A percentile compares a stretch with the other conserved stretches of the same genome.
phyloP scores from a whole-genome alignment of 208 protist species.

The Leishmania aethiopica region DNA sequence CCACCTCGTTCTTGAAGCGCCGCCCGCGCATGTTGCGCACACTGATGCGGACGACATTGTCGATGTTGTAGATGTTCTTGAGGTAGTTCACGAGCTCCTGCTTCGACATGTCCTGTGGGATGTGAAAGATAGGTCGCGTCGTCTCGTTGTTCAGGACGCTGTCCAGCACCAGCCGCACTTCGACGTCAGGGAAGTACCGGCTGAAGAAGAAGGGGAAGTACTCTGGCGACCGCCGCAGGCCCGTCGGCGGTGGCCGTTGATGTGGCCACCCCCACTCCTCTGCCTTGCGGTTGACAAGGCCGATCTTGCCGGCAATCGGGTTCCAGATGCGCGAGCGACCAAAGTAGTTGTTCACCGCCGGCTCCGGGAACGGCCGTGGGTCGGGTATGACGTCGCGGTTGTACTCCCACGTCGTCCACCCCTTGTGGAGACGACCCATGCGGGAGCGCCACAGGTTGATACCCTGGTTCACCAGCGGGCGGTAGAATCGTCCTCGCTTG shows the following conservation, averaged over 20 bases:
- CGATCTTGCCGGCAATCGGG: constrained; percentile 85
- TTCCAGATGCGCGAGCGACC: constrained; percentile 84
- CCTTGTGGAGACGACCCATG: constrained; percentile 82
- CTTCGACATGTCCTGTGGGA: constrained; percentile 87
- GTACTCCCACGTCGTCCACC: constrained; percentile 81
- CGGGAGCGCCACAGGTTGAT: constrained; percentile 82
- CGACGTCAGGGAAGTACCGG: constrained; percentile 82
- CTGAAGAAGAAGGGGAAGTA: constrained; percentile 83
- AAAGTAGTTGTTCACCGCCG: constrained; percentile 88
- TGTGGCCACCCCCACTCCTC: constrained; percentile 86
- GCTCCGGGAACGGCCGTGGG: constrained; percentile 84
- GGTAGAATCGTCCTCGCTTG: constrained; percentile 73
- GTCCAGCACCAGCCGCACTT: constrained; percentile 82
- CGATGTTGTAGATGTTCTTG: constrained; percentile 83
- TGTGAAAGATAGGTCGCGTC: constrained; percentile 73
- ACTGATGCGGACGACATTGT: constrained; percentile 73
- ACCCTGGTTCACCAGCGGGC: constrained; percentile 79
- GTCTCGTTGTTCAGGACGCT: constrained; percentile 91
- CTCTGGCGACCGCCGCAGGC: constrained; percentile 75
- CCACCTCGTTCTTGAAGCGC: constrained; percentile 89
- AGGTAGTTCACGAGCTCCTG: constrained; percentile 88
- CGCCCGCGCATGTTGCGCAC: constrained; percentile 75
- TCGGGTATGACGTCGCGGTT: constrained; percentile 61
- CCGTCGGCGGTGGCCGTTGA: constrained; percentile 73
- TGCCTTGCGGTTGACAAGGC: constrained; percentile 74